Evolutionary conservation across 768 basidiomycete genomes (phyloP), one percentile per base, ranked within the genome.

Genomic region (Suillus ampliporus): DNA sequence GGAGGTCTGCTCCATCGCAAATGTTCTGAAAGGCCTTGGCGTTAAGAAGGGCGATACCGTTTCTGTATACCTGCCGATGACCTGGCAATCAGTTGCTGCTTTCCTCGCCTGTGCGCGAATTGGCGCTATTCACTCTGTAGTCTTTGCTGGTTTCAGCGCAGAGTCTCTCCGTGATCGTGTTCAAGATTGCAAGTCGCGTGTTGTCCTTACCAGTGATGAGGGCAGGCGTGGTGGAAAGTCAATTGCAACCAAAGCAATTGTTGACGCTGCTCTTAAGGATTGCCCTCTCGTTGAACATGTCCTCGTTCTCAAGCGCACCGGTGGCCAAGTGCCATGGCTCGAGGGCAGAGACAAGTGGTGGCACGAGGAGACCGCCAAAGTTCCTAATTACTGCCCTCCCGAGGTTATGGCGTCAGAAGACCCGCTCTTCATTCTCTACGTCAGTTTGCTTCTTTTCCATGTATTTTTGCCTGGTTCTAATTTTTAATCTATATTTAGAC

Each of bases 41-140:
- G 83, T 99, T 75, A 95, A 92, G 83, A 96, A 96, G 79, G 96
- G 96, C 53, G 96, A 98, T 72, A 94, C 92, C 28, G 91, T 95
- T 51, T 92, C 91, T n/a, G 81, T 96, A 60, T 97, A 96, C 77
- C 84, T 96, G 21, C 94, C 94, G 57, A 95, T 94, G 92, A 89
- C 91, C 21, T 97, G 94, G 94, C 95, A 98, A 68, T 89, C 97
- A 21, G 94, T 92, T 56, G 95, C 94, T 51, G 93, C 97, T 47
- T 95, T 99, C 89, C 90, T 99, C 61, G 97, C 97, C 7, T 99
- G 97, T 74, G 96, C 97, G 5, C 91, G 97, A 67, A 92, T 99
- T 68, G 97, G 97, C 26, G 97, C 97, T 26, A 82, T 99, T 52
- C 97, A 99, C 79, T 96, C 95, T 9, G 97, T 97, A 71, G 90